Evolutionary conservation across 768 basidiomycete species (phyloP), one percentile per base, ranked within the genome.

Genomic region (Kwoniella europaea): DNA sequence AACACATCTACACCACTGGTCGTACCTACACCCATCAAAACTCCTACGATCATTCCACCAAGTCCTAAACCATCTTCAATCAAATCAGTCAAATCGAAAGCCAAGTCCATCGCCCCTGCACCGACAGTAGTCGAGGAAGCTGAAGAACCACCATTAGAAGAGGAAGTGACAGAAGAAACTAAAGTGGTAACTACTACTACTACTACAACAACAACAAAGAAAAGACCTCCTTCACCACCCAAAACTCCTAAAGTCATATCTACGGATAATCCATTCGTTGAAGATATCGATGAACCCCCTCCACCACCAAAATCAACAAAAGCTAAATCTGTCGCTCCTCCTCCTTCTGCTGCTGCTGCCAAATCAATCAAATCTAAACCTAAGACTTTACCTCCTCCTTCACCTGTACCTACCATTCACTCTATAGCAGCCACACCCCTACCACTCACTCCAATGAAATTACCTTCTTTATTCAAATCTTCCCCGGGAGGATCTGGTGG

Each of bases 151-250:
- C 41, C 63, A 1, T 50, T 22, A 16, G 63, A 69, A 43, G 62
- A 65, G 10, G 65, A 67, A 67, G 69, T 71, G 12, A 66, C 68
- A 12, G 69, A 71, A 52, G 74, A 67, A 22, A 74, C 74, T 9
- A 74, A 74, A 53, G 74, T 74, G 1, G 50, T 69, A 16, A 74
- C 74, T 20, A 74, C 73, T 1, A 74, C 73, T 1, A 74, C 74
- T 24, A 74, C 74, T 1, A 67, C 66, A 10, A 68, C 68, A 4
- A 67, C 66, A 10, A 68, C 61, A 10, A 65, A 59, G 55, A 71
- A 71, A 41, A 60, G 68, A 22, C 64, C 63, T n/a, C 63, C 68
- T 10, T 24, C 63, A 4, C 41, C 68, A 41, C 72, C 72, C 1
- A 63, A 50, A 10, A 63, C 50, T 20, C 72, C 65, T 35, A 35